Conservation (phyloP, 768 basidiomycete species). For the Suillus subaureus region DNA sequence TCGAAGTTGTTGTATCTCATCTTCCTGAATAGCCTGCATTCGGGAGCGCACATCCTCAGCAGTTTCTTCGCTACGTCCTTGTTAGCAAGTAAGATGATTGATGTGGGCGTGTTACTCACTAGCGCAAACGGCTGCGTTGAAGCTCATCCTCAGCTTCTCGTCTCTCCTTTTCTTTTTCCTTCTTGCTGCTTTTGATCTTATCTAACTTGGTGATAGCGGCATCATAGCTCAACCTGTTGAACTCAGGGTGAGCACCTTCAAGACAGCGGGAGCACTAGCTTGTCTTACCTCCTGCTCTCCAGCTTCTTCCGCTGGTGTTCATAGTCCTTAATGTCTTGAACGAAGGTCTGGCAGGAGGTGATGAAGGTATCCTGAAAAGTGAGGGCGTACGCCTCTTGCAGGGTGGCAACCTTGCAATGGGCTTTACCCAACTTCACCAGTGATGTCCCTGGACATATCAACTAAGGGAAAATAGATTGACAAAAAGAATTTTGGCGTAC, state of each 20-base stretch:
- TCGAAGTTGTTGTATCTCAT: constrained; percentile 69
- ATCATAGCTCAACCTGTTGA: constrained; percentile 70
- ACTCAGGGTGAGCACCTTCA: not conserved
- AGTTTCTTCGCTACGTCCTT: constrained; percentile 71
- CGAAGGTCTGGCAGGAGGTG: constrained; percentile 60
- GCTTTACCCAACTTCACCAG: constrained; percentile 79
- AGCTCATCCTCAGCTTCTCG: constrained; percentile 83
- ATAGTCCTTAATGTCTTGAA: constrained; percentile 82
- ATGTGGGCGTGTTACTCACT: constrained; percentile 49
- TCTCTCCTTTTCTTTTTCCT: constrained; percentile 76
- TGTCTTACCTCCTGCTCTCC: constrained; percentile 73
- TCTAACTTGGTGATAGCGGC: constrained; percentile 71
- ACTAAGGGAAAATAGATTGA: not conserved
- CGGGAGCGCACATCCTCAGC: constrained; percentile 81
- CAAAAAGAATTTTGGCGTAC: constrained; percentile 37
- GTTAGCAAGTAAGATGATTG: constrained; percentile 6
- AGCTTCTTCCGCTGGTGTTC: constrained; percentile 81
- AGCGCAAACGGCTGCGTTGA: constrained; percentile 68
- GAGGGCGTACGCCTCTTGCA: constrained; percentile 81
- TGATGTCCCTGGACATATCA: constrained; percentile 53
- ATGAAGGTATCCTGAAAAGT: constrained; percentile 77
- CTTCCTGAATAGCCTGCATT: constrained; percentile 80
- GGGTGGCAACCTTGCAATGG: constrained; percentile 80
- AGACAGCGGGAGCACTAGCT: not conserved
- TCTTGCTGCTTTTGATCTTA: constrained; percentile 70